These are phyloP conservation scores for Alnus glutinosa DNA, from an alignment of 306 rosid species.

Conservation along the genomic window DNA sequence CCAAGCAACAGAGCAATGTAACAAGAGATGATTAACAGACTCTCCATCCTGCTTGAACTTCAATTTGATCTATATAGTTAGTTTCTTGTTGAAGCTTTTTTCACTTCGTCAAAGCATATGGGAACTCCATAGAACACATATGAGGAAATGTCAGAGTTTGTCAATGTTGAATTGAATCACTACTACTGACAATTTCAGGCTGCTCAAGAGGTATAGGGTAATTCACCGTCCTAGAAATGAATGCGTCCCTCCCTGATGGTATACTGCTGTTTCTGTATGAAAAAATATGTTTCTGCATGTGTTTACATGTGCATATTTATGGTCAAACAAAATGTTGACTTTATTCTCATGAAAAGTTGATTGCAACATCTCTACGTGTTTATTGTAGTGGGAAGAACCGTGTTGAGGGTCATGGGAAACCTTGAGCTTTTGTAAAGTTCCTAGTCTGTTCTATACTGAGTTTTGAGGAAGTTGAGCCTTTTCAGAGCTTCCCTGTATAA, in stretches of 20 bases:
- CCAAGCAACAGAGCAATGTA: background rate
- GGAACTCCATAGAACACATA: background rate
- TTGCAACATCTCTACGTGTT: background rate
- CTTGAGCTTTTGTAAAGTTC: background rate
- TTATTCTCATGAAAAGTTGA: background rate
- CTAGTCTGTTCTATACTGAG: background rate
- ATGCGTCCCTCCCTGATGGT: background rate
- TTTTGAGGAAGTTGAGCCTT: background rate
- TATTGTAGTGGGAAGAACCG: background rate
- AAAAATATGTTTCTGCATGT: too few relatives aligned
- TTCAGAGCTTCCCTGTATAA: background rate
- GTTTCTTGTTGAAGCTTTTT: background rate
- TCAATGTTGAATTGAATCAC: background rate
- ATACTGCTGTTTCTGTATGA: too few relatives aligned
- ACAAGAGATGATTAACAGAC: background rate
- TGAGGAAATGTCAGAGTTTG: background rate
- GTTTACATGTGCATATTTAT: too few relatives aligned
- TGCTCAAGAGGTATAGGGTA: background rate
- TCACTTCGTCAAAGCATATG: background rate
- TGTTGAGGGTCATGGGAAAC: background rate
- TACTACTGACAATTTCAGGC: background rate
- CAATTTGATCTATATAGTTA: background rate
- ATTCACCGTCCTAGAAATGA: background rate
- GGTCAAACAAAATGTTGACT: background rate
- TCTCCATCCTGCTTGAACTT: background rate